Evolutionary conservation across 2,329 filamentous ascomycete species (phyloP).

Genomic region (Botrytis pseudocinerea): DNA sequence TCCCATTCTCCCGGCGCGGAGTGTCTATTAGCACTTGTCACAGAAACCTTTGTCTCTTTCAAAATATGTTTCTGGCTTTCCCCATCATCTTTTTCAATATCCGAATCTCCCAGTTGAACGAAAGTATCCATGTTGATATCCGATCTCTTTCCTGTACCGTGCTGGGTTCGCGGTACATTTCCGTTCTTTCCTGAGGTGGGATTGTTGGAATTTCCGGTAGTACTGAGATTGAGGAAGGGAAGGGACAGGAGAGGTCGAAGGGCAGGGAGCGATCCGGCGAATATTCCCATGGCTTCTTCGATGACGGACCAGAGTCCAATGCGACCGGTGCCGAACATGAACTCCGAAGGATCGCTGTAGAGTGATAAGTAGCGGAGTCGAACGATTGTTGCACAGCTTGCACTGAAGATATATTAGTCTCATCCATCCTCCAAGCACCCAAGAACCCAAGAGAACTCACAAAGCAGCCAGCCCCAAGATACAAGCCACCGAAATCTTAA

Average conservation of each 20-base stretch:
- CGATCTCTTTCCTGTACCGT: slow-evolving; percentile 6
- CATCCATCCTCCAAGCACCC: too few species aligned
- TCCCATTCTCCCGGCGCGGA: slow-evolving; percentile 33
- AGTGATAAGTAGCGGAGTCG: slow-evolving; percentile 48
- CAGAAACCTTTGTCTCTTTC: slow-evolving; percentile 41
- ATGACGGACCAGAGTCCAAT: slow-evolving; percentile 50
- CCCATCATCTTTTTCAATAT: slow-evolving; percentile 31
- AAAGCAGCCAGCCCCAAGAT: slow-evolving; percentile 42
- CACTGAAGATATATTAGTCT: slow-evolving; percentile 32
- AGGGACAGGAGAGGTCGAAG: slow-evolving; percentile 47
- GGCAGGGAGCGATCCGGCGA: slow-evolving; percentile 49
- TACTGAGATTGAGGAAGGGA: slow-evolving; percentile 32
- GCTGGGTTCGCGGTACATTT: slow-evolving; percentile 24
- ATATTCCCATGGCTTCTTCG: slow-evolving; percentile 52
- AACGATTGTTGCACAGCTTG: slow-evolving; percentile 44
- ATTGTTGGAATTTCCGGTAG: background rate
- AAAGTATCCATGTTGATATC: slow-evolving; percentile 33
- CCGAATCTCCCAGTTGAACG: slow-evolving; percentile 27
- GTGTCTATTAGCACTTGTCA: slow-evolving; percentile 30
- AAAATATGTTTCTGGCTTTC: slow-evolving; percentile 45
- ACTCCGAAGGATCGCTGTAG: slow-evolving; percentile 45
- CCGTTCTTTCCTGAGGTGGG: background rate
- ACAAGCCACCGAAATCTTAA: slow-evolving; percentile 42
- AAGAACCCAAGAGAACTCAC: slow-evolving; percentile 36
- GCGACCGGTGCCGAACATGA: slow-evolving; percentile 45